Percentiles rank a stretch among this genome's conserved stretches.
These are phyloP conservation scores for Neurospora sp. DNA, from an alignment of 495 filamentous ascomycete species.

Conservation along the genomic window DNA sequence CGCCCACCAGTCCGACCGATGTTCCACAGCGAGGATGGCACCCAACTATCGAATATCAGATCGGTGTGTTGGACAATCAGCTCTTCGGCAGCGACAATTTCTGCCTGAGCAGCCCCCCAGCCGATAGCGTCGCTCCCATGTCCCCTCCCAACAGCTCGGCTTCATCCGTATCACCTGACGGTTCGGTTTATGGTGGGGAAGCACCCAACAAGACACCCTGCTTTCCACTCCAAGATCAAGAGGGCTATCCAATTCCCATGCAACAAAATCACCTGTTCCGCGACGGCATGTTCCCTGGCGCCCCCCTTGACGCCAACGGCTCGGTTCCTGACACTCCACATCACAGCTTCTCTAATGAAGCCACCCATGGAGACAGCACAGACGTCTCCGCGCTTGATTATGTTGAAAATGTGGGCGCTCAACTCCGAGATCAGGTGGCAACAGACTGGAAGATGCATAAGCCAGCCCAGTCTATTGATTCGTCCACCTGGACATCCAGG, in stretches of 20 bases:
- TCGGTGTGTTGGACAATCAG: background rate
- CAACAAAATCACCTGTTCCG: background rate
- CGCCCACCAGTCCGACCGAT: background rate
- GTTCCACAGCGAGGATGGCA: background rate
- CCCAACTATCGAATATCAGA: background rate
- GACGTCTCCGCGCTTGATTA: background rate
- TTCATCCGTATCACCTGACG: background rate
- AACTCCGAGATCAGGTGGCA: background rate
- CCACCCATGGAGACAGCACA: background rate
- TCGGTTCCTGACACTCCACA: background rate
- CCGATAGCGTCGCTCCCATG: background rate
- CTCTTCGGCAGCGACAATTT: background rate
- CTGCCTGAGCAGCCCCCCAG: background rate
- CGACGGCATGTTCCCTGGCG: background rate
- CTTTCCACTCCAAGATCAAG: background rate
- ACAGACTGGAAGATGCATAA: background rate
- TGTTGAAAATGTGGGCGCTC: background rate
- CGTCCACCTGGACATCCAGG: background rate
- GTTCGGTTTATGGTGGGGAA: background rate
- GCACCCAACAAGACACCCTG: background rate
- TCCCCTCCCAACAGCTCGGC: constrained; percentile 2
- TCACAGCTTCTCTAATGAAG: background rate
- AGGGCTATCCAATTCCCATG: background rate
- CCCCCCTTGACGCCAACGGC: background rate
- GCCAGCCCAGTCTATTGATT: background rate